A percentile compares a stretch with the other conserved stretches of the same genome.
These are phyloP conservation scores for Kwoniella heveanensis DNA, from an alignment of 768 basidiomycete genomes.

Conservation along the genomic window DNA sequence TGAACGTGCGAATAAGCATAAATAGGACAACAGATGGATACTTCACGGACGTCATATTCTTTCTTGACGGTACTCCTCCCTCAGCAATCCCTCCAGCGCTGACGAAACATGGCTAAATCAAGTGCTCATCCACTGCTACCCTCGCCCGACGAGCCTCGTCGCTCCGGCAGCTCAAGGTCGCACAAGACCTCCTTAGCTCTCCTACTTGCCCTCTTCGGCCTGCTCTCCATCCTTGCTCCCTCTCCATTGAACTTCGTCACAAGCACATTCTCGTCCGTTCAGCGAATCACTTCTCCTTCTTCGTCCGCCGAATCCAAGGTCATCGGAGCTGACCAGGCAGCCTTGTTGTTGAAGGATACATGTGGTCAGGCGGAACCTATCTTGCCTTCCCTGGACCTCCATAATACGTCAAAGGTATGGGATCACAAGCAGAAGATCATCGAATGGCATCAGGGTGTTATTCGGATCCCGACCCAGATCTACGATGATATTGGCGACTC, in stretches of 20 bases:
- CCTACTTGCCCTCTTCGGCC: conserved; percentile 25
- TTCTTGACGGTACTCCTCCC: no score
- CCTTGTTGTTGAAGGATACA: neutral
- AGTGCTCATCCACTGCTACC: neutral
- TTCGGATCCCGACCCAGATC: conserved; percentile 19
- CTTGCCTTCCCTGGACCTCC: conserved; percentile 11
- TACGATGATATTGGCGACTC: conserved; percentile 25
- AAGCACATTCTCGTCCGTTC: neutral
- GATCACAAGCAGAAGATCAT: conserved; percentile 20
- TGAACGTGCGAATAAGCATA: neutral
- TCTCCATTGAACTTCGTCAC: conserved; percentile 11
- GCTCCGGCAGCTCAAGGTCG: neutral
- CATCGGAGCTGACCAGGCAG: neutral
- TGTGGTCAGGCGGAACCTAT: conserved; percentile 27
- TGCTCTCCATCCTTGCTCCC: conserved; percentile 16
- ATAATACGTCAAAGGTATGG: conserved; percentile 19
- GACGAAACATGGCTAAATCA: neutral
- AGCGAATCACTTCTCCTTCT: neutral
- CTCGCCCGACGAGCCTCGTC: neutral
- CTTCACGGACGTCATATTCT: no score
- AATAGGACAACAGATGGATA: no score
- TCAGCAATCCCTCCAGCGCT: no score
- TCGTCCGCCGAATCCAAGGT: neutral
- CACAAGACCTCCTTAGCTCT: conserved; percentile 12
- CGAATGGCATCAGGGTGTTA: conserved; percentile 22